Conservation (phyloP, 140 eudicot species). For the Senecio squalidus region DNA sequence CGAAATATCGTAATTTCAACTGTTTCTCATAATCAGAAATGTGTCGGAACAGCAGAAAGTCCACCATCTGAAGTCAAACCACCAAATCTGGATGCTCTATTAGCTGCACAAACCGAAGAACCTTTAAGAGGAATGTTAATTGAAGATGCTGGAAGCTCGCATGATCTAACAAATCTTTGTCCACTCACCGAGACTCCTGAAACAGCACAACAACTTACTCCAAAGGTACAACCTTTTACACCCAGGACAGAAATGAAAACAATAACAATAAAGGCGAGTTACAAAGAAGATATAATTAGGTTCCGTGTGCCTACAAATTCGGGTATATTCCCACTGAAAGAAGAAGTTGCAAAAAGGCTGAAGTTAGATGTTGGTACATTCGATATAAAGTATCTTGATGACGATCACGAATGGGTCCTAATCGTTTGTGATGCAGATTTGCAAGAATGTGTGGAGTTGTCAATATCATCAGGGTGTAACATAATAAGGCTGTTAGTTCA, state of each 20-base stretch:
- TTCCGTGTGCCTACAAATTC: constrained; percentile 39
- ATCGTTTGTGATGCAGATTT: constrained; percentile 52
- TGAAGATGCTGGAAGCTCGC: constrained; percentile 96
- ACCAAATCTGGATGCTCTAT: constrained; percentile 24
- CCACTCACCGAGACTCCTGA: constrained; percentile 48
- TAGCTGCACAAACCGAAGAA: constrained; percentile 44
- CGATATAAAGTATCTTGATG: constrained; percentile 55
- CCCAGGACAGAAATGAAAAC: constrained; percentile 47
- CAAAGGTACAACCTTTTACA: constrained; percentile 39
- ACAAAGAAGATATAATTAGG: constrained; percentile 60
- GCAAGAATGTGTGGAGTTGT: constrained; percentile 52
- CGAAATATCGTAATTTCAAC: neutral
- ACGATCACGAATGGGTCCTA: constrained; percentile 60
- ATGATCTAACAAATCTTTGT: constrained; percentile 68
- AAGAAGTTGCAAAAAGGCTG: constrained; percentile 57
- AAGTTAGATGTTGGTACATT: constrained; percentile 48
- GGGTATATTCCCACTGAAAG: constrained; percentile 32
- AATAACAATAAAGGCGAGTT: constrained; percentile 43
- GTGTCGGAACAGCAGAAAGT: constrained; percentile 30
- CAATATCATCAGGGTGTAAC: constrained; percentile 37
- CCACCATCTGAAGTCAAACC: constrained; percentile 38
- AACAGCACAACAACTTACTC: constrained; percentile 39
- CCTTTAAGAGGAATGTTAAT: constrained; percentile 59
- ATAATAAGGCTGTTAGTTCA: constrained; percentile 46
- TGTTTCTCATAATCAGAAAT: constrained; percentile 34